Base-by-base conservation (phyloP, 139 green algal genomes). In the Prasinococcaceae sp. region DNA sequence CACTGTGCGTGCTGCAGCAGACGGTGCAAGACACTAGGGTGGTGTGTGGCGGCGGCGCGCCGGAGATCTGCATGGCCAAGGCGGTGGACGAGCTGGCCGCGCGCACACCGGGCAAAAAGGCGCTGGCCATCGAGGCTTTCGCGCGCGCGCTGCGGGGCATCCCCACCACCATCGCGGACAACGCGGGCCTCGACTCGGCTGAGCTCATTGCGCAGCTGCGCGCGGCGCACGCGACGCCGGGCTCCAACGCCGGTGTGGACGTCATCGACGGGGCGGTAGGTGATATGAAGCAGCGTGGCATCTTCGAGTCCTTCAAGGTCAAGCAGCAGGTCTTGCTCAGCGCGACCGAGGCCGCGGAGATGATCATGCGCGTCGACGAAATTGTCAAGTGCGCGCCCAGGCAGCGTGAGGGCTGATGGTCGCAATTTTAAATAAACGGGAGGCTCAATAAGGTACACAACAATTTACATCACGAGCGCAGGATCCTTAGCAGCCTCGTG, bases 351-450 rank as follows among this genome's bases (percentile, higher is more conserved):
- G 87, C 87, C 6, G 60, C 84, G 17, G 87, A 96, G 64, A 94
- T 94, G 84, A 94, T 96, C 42, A 63, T 96, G 38, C 65, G 87
- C 0, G 87, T 96, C 24, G 87, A 96, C 63, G 86, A 94, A 50
- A 92, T 96, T 68, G 88, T 96, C 55, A 84, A 85, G 39, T 82
- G 69, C 38, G 83, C 80, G 30, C 86, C 85, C 0, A 53, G 85
- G 24, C 75, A 84, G 58, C 57, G 76, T 8, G 54, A 80, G 30
- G 23, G 47, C 12, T 58, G 30, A 47, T 10, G n/a, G n/a, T n/a
- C 32, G 32, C 32, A n/a, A n/a, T n/a, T n/a, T n/a, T n/a, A n/a
- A n/a, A n/a, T n/a, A n/a, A n/a, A n/a, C n/a, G n/a, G n/a, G n/a
- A n/a, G n/a, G n/a, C n/a, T n/a, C n/a, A n/a, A n/a, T n/a, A n/a